Percentiles rank a stretch among this genome's conserved stretches.
phyloP scores from a whole-genome alignment of 768 basidiomycete species.

The Pisolithus tinctorius region DNA sequence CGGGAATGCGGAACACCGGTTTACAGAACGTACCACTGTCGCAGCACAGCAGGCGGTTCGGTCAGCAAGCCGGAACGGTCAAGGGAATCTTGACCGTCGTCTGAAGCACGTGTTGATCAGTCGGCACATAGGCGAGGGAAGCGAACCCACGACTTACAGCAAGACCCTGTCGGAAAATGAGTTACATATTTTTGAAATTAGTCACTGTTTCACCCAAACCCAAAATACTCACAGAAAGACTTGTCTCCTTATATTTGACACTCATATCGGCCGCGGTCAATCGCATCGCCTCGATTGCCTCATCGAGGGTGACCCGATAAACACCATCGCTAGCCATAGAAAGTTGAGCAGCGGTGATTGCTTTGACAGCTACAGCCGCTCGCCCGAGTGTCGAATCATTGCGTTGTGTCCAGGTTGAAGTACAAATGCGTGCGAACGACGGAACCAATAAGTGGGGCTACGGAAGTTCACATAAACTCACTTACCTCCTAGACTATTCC shows the following conservation, averaged over 20 bases:
- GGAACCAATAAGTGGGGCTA: background rate
- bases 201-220: background rate
- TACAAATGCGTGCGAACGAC: background rate
- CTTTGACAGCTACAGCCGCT: slow-evolving; percentile 67
- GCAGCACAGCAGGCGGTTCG: too few species aligned
- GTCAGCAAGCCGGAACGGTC: slow-evolving; percentile 75
- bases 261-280: slow-evolving; percentile 93
- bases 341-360: slow-evolving; percentile 88
- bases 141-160: slow-evolving; percentile 37
- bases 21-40: too few species aligned
- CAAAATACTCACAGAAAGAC: slow-evolving; percentile 46
- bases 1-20: too few species aligned
- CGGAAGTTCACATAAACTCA: background rate
- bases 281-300: slow-evolving; percentile 94
- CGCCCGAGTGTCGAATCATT: background rate
- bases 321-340: slow-evolving; percentile 89
- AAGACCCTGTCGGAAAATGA: slow-evolving; percentile 37
- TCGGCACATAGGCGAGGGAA: background rate
- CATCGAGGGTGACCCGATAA: slow-evolving; percentile 83
- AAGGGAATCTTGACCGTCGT: slow-evolving; percentile 79
- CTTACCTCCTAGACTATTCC: slow-evolving; percentile 80
- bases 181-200: background rate
- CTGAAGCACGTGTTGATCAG: slow-evolving; percentile 26
- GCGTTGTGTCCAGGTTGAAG: background rate
- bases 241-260: slow-evolving; percentile 93